Conservation (phyloP, 768 basidiomycete genomes). For the Leccinum boreale region DNA sequence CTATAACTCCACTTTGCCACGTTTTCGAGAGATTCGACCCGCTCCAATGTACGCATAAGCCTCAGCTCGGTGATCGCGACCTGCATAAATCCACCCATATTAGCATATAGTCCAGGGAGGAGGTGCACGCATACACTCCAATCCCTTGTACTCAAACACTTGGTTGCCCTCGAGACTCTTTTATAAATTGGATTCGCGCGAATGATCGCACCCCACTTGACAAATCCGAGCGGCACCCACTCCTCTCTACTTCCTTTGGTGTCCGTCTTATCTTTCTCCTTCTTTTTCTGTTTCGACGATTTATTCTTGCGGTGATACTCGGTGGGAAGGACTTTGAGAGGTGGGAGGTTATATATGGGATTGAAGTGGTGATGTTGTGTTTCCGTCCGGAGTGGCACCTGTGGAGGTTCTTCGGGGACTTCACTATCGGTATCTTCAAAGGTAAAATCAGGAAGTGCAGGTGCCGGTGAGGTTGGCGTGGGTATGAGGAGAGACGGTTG, state of each 20-base stretch:
- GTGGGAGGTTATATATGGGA: slow-evolving; percentile 52
- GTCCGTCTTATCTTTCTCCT: slow-evolving; percentile 49
- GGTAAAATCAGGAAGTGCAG: slow-evolving; percentile 28
- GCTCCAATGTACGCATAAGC: slow-evolving; percentile 75
- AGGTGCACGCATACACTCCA: slow-evolving; percentile 64
- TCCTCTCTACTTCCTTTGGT: slow-evolving; percentile 57
- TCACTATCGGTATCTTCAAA: slow-evolving; percentile 32
- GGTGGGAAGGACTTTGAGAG: slow-evolving; percentile 49
- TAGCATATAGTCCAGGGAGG: neutral
- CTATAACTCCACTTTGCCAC: slow-evolving; percentile 86
- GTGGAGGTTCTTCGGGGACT: slow-evolving; percentile 17
- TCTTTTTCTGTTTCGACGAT: slow-evolving; percentile 47
- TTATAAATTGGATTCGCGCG: slow-evolving; percentile 75
- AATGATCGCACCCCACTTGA: slow-evolving; percentile 71
- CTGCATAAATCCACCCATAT: slow-evolving; percentile 34
- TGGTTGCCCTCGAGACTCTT: slow-evolving; percentile 64
- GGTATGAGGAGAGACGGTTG: slow-evolving; percentile 34
- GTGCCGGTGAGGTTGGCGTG: slow-evolving; percentile 35
- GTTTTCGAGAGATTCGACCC: slow-evolving; percentile 80
- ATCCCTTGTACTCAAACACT: slow-evolving; percentile 76
- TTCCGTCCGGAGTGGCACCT: slow-evolving; percentile 13
- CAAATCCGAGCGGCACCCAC: slow-evolving; percentile 60
- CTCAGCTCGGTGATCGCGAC: slow-evolving; percentile 78
- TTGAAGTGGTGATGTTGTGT: slow-evolving; percentile 38
- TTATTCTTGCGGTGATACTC: slow-evolving; percentile 53